A percentile compares a stretch with the other conserved stretches of the same genome.
These are phyloP conservation scores for Petunia axillaris DNA, from an alignment of 257 asterid species.

Conservation along the genomic window DNA sequence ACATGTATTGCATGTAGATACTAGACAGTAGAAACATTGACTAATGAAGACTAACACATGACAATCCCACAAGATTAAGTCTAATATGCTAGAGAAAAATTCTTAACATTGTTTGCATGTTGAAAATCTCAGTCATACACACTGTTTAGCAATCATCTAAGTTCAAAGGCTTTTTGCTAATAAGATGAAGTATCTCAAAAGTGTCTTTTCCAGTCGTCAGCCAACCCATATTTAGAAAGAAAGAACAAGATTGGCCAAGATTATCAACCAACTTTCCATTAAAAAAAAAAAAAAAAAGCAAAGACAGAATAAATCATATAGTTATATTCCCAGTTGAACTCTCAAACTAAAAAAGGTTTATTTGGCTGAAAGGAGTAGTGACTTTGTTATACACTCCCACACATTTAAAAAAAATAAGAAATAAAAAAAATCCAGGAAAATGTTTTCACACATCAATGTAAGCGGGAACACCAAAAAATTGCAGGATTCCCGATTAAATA, in stretches of 20 bases:
- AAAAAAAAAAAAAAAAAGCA: neutral
- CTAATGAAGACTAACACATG: constrained; percentile 12
- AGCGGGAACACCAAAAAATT: neutral
- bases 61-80: neutral
- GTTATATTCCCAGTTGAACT: neutral
- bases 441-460: neutral
- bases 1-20: neutral
- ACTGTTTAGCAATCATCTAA: constrained; percentile 14
- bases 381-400: constrained; percentile 10
- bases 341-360: constrained; percentile 9
- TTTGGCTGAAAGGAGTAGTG: neutral
- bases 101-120: constrained; percentile 5
- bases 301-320: constrained; percentile 20
- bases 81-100: constrained; percentile 4
- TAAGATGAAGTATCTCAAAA: constrained; percentile 22
- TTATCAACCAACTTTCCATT: constrained; percentile 11
- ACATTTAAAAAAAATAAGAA: too few relatives aligned
- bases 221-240: neutral
- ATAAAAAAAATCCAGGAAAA: too few relatives aligned
- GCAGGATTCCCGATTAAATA: neutral
- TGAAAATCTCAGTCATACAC: neutral
- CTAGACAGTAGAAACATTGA: neutral
- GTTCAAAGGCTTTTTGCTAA: neutral
- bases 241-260: constrained; percentile 13
- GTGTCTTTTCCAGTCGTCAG: neutral